Base-by-base conservation (phyloP, 2,329 filamentous ascomycete genomes). In the Lachnellula occidentalis region DNA sequence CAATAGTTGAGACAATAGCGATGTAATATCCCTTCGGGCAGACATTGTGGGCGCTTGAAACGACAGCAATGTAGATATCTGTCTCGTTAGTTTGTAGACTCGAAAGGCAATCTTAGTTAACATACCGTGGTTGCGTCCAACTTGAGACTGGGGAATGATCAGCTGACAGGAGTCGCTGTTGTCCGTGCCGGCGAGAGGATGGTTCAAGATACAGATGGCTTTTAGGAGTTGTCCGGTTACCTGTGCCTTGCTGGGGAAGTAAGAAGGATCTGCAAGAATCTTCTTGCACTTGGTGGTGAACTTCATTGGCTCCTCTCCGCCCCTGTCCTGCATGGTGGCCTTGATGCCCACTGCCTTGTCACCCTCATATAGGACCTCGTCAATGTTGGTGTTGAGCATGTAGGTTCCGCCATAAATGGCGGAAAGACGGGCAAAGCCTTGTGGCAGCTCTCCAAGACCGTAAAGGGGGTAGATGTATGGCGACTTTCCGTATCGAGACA, bases 391-490 rank as follows among this genome's bases (percentile, higher is more conserved):
- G 80, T 97, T 97, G 68, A 99, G 86, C 92, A 99, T 99, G 77
- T 99, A 99, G 49, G 94, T 99, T 65, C 94, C 94, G 62, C 94
- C 94, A 71, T 99, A 97, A 74, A 99, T 97, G 72, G 94, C 94
- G 41, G 92, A 96, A 52, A 99, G 83, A 73, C 94, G 92, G 60
- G 94, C 94, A 68, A 99, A 99, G 57, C 92, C 92, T 76, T 99
- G 94, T 36, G 94, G 95, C 54, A 99, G 87, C 78, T 99, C 94
- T 71, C 89, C 94, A 48, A 99, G 85, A 59, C 94, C 94, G 76
- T 99, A 99, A 34, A 97, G 85, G 48, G 94, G 95, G 80, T 99
- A 99, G 77, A 99, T 97, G 79, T 97, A 99, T 45, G 94, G 95
- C 12, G 92, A 97, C 76, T 96, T 97, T 74, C 94, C 94, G 74